A percentile compares a stretch with the other conserved stretches of the same genome.
These are phyloP conservation scores for Aureobasidium zeae DNA, from an alignment of 2,329 filamentous ascomycete species.

Conservation along the genomic window DNA sequence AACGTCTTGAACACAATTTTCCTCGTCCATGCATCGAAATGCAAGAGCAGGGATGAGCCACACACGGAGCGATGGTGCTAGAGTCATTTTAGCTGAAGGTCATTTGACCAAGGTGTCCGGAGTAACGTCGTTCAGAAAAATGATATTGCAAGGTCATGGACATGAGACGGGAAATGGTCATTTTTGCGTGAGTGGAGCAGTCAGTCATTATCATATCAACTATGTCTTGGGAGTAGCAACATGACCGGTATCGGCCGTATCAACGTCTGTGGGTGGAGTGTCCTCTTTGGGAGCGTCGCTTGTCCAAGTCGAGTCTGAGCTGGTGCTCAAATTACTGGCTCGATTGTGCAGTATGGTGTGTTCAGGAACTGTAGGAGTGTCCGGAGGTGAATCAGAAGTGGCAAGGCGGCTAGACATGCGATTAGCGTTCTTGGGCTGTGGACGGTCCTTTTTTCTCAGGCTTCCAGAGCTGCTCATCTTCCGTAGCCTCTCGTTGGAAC, in stretches of 20 bases:
- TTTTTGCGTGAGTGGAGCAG: not conserved
- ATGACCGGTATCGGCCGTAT: slow-evolving; percentile 9
- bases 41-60: no score
- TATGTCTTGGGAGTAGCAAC: slow-evolving; percentile 1
- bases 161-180: not conserved
- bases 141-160: no score
- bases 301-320: slow-evolving; percentile 15
- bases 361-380: slow-evolving; percentile 1
- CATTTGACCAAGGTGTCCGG: no score
- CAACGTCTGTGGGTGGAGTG: slow-evolving; percentile 18
- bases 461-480: slow-evolving; percentile 14
- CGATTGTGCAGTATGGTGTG: slow-evolving; percentile 13
- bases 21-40: no score
- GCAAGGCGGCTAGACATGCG: slow-evolving; percentile 12
- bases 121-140: no score
- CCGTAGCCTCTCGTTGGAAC: not conserved
- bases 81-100: no score
- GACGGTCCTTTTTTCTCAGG: slow-evolving; percentile 6
- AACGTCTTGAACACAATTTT: no score
- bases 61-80: no score
- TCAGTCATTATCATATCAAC: slow-evolving; percentile 8
- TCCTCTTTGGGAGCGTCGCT: slow-evolving; percentile 18
- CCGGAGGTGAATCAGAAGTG: slow-evolving; percentile 12
- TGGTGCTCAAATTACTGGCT: slow-evolving; percentile 17
- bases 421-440: slow-evolving; percentile 7